Evolutionary conservation across 2,329 filamentous ascomycete genomes (phyloP), one percentile per base, ranked within the genome.

Genomic region (Ascomycota sp.): DNA sequence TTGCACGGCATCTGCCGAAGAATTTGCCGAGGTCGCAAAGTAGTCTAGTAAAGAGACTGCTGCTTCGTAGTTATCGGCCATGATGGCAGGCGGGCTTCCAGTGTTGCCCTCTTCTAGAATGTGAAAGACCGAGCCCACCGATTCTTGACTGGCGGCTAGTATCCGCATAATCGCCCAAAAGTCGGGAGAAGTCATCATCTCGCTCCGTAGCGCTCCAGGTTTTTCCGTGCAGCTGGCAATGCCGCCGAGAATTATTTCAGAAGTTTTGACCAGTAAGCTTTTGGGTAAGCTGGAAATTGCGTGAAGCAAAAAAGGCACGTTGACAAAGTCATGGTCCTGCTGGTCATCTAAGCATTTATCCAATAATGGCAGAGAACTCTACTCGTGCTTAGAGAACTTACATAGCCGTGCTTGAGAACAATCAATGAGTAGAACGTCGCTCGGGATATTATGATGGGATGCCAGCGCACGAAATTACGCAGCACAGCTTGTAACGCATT

Each of bases 131-230:
- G 75, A 64, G 0, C 74, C 64, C 2, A 82, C 78, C 24, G 77
- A 75, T 35, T 80, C 74, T 3, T 70, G 57, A 39, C 76, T 68
- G 21, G 64, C 61, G 32, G 80, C 72, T 12, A 98, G 59, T 26
- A 72, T 68, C 39, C 82, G 75, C 34, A 98, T 61, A 10, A 93
- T 79, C 6, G 77, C 76, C 89, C 89, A 98, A 53, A 98, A 95
- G 48, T 98, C 89, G 0, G 89, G 89, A 12, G 86, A 95, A 10
- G 81, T 86, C 55, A 92, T 91, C 43, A 95, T 79, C 55, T 95
- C 86, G 43, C 80, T 92, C 37, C 81, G 73, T 25, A 98, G 59
- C 9, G 78, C 72, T 24, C 74, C 73, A 1, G 81, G 72, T 38
- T 77, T 71, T 34, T 76, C 72, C 42, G 92, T 79, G 45, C 84